Evolutionary conservation across 2,329 filamentous ascomycete species (phyloP).

Genomic region (Aspergillus udagawae): DNA sequence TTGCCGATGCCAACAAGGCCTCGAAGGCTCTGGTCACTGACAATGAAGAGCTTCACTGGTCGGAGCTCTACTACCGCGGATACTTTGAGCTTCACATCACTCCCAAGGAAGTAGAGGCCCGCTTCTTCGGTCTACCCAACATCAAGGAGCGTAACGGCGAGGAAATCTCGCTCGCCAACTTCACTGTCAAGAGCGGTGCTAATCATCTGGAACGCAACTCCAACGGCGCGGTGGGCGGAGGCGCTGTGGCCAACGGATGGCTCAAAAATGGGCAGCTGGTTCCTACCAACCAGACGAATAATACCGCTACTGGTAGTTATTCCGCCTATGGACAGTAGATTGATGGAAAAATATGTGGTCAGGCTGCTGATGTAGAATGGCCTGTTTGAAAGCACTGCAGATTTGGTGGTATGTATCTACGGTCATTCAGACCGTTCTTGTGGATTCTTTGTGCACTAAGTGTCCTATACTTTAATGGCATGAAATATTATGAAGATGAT

Average conservation of each 20-base stretch:
- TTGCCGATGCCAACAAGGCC: slow-evolving; percentile 48
- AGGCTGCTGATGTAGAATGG: no score
- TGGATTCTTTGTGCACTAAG: background rate
- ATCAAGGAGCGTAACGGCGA: slow-evolving; percentile 57
- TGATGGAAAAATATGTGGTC: background rate
- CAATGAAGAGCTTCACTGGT: slow-evolving; percentile 67
- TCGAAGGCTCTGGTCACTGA: slow-evolving; percentile 32
- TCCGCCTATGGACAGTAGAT: background rate
- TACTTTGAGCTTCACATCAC: slow-evolving; percentile 64
- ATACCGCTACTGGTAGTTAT: background rate
- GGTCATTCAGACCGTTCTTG: background rate
- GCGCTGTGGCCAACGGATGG: background rate
- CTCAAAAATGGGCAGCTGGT: background rate
- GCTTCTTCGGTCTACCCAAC: slow-evolving; percentile 62
- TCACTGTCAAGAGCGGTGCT: slow-evolving; percentile 60
- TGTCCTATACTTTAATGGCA: background rate
- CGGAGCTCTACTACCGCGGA: slow-evolving; percentile 68
- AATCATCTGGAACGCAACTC: slow-evolving; percentile 51
- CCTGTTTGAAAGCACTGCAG: background rate
- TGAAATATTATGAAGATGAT: no score
- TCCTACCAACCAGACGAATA: background rate
- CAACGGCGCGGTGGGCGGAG: background rate
- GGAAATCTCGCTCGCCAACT: slow-evolving; percentile 66
- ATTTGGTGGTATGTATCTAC: background rate
- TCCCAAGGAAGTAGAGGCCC: slow-evolving; percentile 56